phyloP scores from a whole-genome alignment of 1,284 basidiomycete species.

The Cyathus pygmaeus region DNA sequence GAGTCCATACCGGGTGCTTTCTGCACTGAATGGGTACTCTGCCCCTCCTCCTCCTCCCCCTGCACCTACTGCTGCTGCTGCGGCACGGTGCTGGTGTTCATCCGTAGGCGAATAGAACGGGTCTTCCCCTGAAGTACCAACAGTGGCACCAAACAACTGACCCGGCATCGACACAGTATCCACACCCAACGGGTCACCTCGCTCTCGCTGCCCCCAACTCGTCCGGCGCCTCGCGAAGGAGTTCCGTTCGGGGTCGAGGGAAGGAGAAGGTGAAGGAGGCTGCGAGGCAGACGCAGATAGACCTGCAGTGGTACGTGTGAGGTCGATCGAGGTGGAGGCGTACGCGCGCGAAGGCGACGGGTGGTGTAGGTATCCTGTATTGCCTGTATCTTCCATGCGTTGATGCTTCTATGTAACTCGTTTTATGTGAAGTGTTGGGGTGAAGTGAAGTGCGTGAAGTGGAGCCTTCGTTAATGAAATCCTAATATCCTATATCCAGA shows the following conservation, averaged over 20 bases:
- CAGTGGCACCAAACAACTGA: too few relatives aligned
- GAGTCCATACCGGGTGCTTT: slow-evolving; percentile 30
- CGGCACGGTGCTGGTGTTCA: slow-evolving; percentile 31
- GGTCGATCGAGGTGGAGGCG: background rate
- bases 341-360: background rate
- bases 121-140: slow-evolving; percentile 43
- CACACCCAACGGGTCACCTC: slow-evolving; percentile 50
- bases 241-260: slow-evolving; percentile 53
- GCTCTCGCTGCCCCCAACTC: slow-evolving; percentile 64
- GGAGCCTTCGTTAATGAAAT: too few relatives aligned
- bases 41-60: too few relatives aligned
- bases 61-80: too few relatives aligned
- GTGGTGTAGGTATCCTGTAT: background rate
- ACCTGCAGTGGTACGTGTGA: slow-evolving; percentile 6
- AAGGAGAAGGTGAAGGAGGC: slow-evolving; percentile 62
- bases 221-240: slow-evolving; percentile 59
- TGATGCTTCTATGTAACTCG: too few relatives aligned
- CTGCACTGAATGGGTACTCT: slow-evolving; percentile 15
- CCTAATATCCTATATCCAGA: too few relatives aligned
- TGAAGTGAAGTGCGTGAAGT: too few relatives aligned
- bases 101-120: slow-evolving; percentile 54
- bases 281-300: slow-evolving; percentile 40
- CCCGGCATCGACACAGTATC: too few relatives aligned
- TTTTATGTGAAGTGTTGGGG: too few relatives aligned
- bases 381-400: too few relatives aligned